These are phyloP conservation scores for Otatea glauca DNA, from an alignment of 176 grass and related monocot species.

Conservation along the genomic window DNA sequence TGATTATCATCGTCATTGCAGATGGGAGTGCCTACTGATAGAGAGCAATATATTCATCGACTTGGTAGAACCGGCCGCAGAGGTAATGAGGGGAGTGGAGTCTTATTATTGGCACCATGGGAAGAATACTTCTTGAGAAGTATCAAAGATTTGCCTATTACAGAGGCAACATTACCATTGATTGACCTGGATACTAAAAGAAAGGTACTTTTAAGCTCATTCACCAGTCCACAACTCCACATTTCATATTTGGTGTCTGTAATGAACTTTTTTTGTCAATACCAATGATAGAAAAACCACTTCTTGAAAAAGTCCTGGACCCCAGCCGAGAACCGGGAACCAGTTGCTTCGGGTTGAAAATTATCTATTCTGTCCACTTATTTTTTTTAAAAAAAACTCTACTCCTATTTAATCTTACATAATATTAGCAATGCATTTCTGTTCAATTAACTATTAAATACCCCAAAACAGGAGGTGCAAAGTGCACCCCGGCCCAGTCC, in stretches of 20 bases:
- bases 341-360: neutral
- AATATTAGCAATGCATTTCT: conserved; percentile 22
- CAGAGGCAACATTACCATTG: conserved; percentile 64
- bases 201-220: conserved; percentile 55
- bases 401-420: conserved; percentile 3
- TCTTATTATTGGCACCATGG: conserved; percentile 87
- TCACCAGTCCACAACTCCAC: neutral
- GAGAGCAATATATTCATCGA: conserved; percentile 98
- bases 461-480: neutral
- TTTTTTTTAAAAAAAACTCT: neutral
- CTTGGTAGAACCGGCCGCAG: conserved; percentile 97
- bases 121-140: conserved; percentile 88
- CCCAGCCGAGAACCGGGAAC: neutral
- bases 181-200: conserved; percentile 65
- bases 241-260: conserved; percentile 4
- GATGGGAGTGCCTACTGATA: conserved; percentile 86
- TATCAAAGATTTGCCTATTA: conserved; percentile 81
- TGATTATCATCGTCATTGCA: conserved; percentile 41
- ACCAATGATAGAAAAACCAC: neutral
- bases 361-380: neutral
- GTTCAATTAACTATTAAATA: conserved; percentile 5
- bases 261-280: neutral
- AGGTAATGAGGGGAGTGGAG: conserved; percentile 83
- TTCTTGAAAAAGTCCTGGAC: neutral
- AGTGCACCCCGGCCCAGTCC: neutral